A percentile compares a stretch with the other conserved stretches of the same genome.
These are phyloP conservation scores for Metarhizium rileyi DNA, from an alignment of 2,329 filamentous ascomycete genomes.

Conservation along the genomic window DNA sequence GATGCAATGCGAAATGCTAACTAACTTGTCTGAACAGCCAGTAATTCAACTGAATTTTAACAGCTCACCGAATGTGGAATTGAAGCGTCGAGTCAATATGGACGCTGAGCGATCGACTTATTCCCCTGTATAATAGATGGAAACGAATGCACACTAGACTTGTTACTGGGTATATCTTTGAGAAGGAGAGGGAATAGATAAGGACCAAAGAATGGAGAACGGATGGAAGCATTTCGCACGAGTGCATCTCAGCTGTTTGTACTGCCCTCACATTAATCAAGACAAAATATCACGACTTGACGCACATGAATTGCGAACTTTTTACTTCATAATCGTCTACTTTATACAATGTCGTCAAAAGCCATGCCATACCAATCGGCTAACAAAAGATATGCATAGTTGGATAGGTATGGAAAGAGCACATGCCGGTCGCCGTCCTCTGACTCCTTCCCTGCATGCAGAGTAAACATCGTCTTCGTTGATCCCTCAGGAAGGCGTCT, in stretches of 20 bases:
- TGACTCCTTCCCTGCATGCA: background rate
- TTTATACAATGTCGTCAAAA: too few relatives aligned
- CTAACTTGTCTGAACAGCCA: background rate
- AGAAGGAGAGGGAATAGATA: background rate
- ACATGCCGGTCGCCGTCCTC: background rate
- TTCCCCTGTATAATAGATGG: constrained; percentile 18
- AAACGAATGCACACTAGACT: constrained; percentile 1
- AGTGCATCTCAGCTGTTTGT: background rate
- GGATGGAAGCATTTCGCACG: background rate
- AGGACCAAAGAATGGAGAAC: background rate
- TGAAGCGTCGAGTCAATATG: background rate
- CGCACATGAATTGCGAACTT: background rate
- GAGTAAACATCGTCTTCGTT: background rate
- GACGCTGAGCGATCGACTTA: constrained; percentile 6
- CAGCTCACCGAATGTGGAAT: background rate
- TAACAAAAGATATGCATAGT: background rate
- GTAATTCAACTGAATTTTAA: background rate
- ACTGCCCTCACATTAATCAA: background rate
- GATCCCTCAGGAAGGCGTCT: background rate
- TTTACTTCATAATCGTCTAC: too few relatives aligned
- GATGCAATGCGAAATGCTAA: background rate
- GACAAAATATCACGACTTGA: background rate
- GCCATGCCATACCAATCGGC: too few relatives aligned
- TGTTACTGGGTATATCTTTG: background rate
- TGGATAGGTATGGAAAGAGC: background rate